phyloP scores from a whole-genome alignment of 148 eudicot species.

The Arctostaphylos glauca region DNA sequence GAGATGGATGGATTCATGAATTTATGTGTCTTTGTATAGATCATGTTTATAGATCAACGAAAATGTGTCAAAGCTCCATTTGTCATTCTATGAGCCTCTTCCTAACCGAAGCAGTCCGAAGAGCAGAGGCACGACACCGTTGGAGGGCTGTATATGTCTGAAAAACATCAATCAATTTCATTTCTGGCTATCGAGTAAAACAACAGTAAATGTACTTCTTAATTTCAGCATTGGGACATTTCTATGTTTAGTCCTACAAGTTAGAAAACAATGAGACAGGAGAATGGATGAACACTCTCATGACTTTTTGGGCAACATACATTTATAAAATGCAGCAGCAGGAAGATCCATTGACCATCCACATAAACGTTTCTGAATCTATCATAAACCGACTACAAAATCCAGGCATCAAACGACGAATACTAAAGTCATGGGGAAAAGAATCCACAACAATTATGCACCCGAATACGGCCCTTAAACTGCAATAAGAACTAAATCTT shows the following conservation, averaged over 20 bases:
- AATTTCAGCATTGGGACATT: neutral
- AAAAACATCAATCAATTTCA: too few relatives aligned
- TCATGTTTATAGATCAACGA: too few relatives aligned
- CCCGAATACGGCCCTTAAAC: neutral
- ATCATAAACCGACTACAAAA: neutral
- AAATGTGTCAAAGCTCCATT: too few relatives aligned
- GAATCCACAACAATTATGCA: constrained; percentile 4
- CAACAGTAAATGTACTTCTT: neutral
- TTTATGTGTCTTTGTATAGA: too few relatives aligned
- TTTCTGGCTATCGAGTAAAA: too few relatives aligned
- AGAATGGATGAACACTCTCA: neutral
- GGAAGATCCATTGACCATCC: neutral
- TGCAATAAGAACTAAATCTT: too few relatives aligned
- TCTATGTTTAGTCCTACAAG: neutral
- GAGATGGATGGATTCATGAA: too few relatives aligned
- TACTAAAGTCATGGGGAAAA: neutral
- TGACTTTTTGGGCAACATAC: neutral
- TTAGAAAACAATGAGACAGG: neutral
- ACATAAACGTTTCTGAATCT: neutral
- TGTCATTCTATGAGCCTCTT: too few relatives aligned
- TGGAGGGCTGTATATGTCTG: too few relatives aligned
- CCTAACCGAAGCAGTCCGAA: too few relatives aligned
- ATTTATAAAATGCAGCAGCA: neutral
- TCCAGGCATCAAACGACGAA: neutral
- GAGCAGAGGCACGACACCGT: too few relatives aligned